A percentile compares a stretch with the other conserved stretches of the same genome.
These are phyloP conservation scores for Scalesia atractyloides DNA, from an alignment of 129 eudicot species.

Conservation along the genomic window DNA sequence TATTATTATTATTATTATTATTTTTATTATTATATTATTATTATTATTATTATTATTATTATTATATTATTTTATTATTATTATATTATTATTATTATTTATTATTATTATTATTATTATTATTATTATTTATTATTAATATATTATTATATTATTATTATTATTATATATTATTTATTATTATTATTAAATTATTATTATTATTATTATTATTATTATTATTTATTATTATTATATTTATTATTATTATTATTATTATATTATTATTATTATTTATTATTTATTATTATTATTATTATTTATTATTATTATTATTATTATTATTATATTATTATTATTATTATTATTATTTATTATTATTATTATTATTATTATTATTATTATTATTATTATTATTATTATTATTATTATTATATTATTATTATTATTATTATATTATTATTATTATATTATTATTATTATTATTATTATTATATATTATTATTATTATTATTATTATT, in stretches of 20 bases:
- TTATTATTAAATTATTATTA: too few relatives aligned
- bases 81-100: background rate
- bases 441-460: background rate
- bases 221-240: background rate
- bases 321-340: background rate
- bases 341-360: background rate
- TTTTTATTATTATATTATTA: slow-evolving; percentile 18
- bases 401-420: background rate
- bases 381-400: background rate
- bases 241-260: background rate
- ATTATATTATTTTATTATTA: too few relatives aligned
- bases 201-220: background rate
- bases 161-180: background rate
- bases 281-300: background rate
- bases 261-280: background rate
- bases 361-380: background rate
- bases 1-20: background rate
- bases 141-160: background rate
- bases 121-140: too few relatives aligned
- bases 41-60: too few relatives aligned
- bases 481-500: background rate
- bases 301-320: background rate
- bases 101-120: background rate
- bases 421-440: background rate
- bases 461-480: background rate